A percentile compares a stretch with the other conserved stretches of the same genome.
Evolutionary conservation across 148 eudicot genomes (phyloP).

Genomic region (Limonium bicolor): DNA sequence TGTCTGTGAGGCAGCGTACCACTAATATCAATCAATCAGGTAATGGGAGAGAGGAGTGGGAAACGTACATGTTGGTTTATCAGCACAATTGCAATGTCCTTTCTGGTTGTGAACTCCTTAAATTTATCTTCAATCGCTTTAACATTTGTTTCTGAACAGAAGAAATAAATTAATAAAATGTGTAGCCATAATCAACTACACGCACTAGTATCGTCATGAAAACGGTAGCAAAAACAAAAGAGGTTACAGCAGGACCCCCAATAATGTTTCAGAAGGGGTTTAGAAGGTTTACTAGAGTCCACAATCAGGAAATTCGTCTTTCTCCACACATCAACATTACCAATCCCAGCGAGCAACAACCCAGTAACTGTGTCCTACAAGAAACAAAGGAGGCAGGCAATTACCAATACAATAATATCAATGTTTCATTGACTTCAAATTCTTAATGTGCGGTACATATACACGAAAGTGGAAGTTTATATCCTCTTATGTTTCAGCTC

Average conservation of each 20-base stretch:
- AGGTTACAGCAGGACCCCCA: no score
- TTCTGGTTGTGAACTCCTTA: constrained; percentile 60
- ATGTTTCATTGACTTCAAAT: no score
- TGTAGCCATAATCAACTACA: background rate
- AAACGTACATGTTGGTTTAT: constrained; percentile 56
- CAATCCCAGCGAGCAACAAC: constrained; percentile 82
- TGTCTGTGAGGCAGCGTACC: no score
- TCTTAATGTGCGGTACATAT: no score
- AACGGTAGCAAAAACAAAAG: no score
- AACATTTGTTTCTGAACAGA: constrained; percentile 44
- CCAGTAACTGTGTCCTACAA: constrained; percentile 84
- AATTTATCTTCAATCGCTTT: constrained; percentile 64
- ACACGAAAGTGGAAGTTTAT: no score
- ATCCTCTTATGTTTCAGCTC: no score
- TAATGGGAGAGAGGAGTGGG: background rate
- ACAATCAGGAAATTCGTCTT: constrained; percentile 89
- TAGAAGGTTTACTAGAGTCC: constrained; percentile 93
- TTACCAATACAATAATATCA: no score
- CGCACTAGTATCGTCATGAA: no score
- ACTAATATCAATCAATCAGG: no score
- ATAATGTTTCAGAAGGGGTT: no score
- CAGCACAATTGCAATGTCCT: constrained; percentile 57
- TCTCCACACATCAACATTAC: constrained; percentile 85
- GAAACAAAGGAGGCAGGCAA: no score
- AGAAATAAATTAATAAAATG: constrained; percentile 3